phyloP scores from a whole-genome alignment of 108 stramenopile species.

The Stephanodiscus minutulus region DNA sequence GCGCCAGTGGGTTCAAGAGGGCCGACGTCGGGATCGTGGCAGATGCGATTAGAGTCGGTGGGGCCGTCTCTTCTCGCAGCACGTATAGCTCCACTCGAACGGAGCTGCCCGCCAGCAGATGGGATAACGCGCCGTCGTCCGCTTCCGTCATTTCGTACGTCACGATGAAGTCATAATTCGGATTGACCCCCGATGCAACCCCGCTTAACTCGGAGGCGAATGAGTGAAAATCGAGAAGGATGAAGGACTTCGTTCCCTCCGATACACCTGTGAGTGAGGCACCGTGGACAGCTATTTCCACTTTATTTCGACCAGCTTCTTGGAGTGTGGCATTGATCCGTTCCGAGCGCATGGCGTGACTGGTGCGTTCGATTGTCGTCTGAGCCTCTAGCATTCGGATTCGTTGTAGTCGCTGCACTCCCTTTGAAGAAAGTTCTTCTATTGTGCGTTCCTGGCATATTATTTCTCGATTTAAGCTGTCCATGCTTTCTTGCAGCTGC shows the following conservation, averaged over 20 bases:
- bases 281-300: neutral
- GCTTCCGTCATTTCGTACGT: constrained; percentile 6
- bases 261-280: neutral
- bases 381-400: constrained; percentile 28
- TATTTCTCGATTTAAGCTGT: neutral
- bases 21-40: constrained; percentile 6
- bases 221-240: constrained; percentile 17
- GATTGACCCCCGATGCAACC: constrained; percentile 8
- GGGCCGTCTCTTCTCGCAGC: neutral
- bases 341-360: neutral
- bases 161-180: constrained; percentile 15
- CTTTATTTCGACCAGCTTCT: neutral
- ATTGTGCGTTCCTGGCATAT: neutral
- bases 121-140: neutral
- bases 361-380: neutral
- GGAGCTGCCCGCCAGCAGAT: neutral
- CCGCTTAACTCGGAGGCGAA: neutral
- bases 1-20: neutral
- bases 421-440: constrained; percentile 16
- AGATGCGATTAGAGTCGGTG: constrained; percentile 11
- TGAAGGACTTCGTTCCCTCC: constrained; percentile 1
- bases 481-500: constrained; percentile 8
- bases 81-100: constrained; percentile 24
- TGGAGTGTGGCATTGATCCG: no score
- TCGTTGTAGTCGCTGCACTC: constrained; percentile 21